These are phyloP conservation scores for Madurella fahalii DNA, from an alignment of 2,329 filamentous ascomycete species.

Conservation along the genomic window DNA sequence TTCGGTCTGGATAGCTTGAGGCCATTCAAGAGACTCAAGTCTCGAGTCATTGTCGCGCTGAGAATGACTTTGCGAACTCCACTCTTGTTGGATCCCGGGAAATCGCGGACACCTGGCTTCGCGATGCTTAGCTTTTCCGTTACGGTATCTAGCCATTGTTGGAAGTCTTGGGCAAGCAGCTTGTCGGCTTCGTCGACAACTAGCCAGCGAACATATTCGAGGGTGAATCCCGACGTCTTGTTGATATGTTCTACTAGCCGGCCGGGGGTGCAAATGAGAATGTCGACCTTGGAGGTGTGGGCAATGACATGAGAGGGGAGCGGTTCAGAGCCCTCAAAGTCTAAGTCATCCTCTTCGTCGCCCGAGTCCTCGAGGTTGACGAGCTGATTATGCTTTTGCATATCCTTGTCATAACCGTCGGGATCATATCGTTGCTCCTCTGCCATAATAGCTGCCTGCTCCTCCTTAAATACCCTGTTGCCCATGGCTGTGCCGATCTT, in stretches of 20 bases:
- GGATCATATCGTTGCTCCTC: constrained; percentile 60
- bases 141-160: constrained; percentile 78
- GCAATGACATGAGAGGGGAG: constrained; percentile 61
- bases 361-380: constrained; percentile 45
- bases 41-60: constrained; percentile 87
- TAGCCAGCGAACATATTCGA: constrained; percentile 79
- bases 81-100: constrained; percentile 47
- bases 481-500: constrained; percentile 80
- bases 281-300: constrained; percentile 71
- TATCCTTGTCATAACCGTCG: constrained; percentile 43
- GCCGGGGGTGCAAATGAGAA: constrained; percentile 88
- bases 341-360: constrained; percentile 39
- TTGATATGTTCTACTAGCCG: constrained; percentile 87
- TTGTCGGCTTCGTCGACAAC: constrained; percentile 94
- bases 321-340: constrained; percentile 32
- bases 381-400: constrained; percentile 35
- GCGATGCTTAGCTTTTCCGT: constrained; percentile 55
- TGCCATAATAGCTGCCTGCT: constrained; percentile 49
- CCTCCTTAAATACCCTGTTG: constrained; percentile 67
- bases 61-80: constrained; percentile 76
- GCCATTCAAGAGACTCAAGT: constrained; percentile 73
- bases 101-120: constrained; percentile 48
- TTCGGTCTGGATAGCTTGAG: constrained; percentile 70
- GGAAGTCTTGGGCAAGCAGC: constrained; percentile 84
- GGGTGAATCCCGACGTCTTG: constrained; percentile 74